These are phyloP conservation scores for Aspergillus mulundensis DNA, from an alignment of 495 filamentous ascomycete genomes.

Conservation along the genomic window DNA sequence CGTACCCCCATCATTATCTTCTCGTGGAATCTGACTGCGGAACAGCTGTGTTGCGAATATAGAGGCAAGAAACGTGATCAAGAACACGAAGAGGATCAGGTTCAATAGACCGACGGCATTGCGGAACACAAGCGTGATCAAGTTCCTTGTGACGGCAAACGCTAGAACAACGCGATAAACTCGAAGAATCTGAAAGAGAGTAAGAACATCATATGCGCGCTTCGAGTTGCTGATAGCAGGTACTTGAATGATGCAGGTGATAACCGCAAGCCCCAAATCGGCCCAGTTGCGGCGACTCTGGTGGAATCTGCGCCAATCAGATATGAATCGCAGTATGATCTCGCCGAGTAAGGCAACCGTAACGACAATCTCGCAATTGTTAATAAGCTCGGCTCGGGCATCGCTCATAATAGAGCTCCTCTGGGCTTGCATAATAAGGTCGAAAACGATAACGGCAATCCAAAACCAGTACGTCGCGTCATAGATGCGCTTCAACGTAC, in stretches of 20 bases:
- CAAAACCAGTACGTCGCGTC: constrained; percentile 72
- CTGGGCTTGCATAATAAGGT: constrained; percentile 67
- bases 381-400: constrained; percentile 51
- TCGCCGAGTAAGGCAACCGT: constrained; percentile 78
- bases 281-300: constrained; percentile 66
- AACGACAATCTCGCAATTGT: constrained; percentile 68
- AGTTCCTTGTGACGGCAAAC: constrained; percentile 75
- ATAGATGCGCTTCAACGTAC: constrained; percentile 62
- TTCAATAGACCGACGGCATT: constrained; percentile 92
- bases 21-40: constrained; percentile 69
- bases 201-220: constrained; percentile 81
- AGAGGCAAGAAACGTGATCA: constrained; percentile 88
- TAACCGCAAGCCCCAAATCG: constrained; percentile 73
- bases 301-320: constrained; percentile 78
- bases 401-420: constrained; percentile 69
- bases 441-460: constrained; percentile 75
- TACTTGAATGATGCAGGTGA: constrained; percentile 82
- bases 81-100: constrained; percentile 90
- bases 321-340: constrained; percentile 72
- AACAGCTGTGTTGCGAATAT: constrained; percentile 95
- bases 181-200: constrained; percentile 87
- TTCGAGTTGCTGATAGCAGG: constrained; percentile 74
- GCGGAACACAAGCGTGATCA: constrained; percentile 83
- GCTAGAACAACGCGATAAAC: constrained; percentile 90
- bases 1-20: constrained; percentile 51